Evolutionary conservation across 768 basidiomycete species (phyloP), one percentile per base, ranked within the genome.

Genomic region (Panaeolus cyanescens): DNA sequence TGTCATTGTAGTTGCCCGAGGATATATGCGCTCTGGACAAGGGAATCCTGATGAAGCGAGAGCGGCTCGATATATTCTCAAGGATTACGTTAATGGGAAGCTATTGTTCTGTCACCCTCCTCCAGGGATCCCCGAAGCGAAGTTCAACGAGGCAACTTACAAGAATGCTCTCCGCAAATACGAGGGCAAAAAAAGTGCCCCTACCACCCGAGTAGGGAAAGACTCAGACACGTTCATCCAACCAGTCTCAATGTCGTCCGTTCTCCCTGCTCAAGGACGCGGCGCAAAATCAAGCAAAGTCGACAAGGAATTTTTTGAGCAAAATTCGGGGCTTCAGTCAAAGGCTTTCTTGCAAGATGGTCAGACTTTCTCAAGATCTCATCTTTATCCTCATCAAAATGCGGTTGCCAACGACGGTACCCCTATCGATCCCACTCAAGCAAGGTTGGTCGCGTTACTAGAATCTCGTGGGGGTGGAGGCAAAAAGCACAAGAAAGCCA

Each of bases 11-110:
- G 97, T 99, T 68, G 96, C 88, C 30, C 82, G 96, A 66, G 97
- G 97, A 32, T 97, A 91, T 74, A 92, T 89, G 70, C 87, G 96
- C 36, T 87, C 95, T 1, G 94, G 96, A 1, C 94, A 96, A 77
- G 97, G 97, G 40, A 97, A 96, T 75, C 96, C 96, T 9, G 97
- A 99, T 70, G 95, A 98, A 71, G 94, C 97, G 31, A 89, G 95
- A 56, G 87, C 97, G 0, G 93, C 96, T 15, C 87, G 97, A 61
- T 90, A 91, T 70, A 81, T 99, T 59, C 82, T 99, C 54, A 99
- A 99, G 74, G 97, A 99, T 76, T 99, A 96, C 70, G 95, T 99
- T 62, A 95, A 91, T 67, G 97, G 92, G 25, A 95, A 93, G 68
- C 81, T 99, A 0, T 81, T 99, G 8, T 98, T 85, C 73, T 95